These are phyloP conservation scores for Psilocybe subaeruginosa DNA, from an alignment of 768 basidiomycete species.

Conservation along the genomic window DNA sequence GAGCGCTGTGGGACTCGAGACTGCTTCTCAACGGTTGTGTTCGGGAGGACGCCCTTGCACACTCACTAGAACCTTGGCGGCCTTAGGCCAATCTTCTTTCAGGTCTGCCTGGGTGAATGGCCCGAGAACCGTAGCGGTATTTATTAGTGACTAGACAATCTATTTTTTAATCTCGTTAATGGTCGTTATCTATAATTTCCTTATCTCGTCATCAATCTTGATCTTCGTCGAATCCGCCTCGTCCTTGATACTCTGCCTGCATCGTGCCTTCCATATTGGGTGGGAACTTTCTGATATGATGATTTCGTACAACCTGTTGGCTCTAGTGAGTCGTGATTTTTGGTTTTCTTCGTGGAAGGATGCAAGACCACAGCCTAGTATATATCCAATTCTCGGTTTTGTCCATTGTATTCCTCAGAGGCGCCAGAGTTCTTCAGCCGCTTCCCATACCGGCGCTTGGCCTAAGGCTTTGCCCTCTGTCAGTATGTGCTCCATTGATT, in stretches of 20 bases:
- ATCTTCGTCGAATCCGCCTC: conserved; percentile 8
- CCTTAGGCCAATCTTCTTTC: neutral
- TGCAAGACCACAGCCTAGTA: conserved; percentile 21
- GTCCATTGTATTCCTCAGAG: conserved; percentile 5
- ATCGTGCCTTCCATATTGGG: conserved; percentile 33
- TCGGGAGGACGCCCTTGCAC: neutral
- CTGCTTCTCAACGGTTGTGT: neutral
- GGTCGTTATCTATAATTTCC: conserved; percentile 15
- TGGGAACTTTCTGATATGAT: conserved; percentile 30
- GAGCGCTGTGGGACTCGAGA: conserved; percentile 1
- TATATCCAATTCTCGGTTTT: conserved; percentile 13
- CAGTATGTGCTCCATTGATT: conserved; percentile 32
- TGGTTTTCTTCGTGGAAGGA: neutral
- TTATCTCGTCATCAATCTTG: conserved; percentile 5
- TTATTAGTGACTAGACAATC: conserved; percentile 13
- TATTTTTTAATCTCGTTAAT: conserved; percentile 20
- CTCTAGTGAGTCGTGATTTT: neutral
- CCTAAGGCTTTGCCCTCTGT: conserved; percentile 24
- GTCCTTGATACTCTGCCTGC: conserved; percentile 24
- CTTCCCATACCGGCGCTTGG: conserved; percentile 25
- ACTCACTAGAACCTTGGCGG: conserved; percentile 10
- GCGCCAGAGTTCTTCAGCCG: conserved; percentile 21
- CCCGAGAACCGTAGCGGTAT: conserved; percentile 1
- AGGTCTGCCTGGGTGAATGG: neutral
- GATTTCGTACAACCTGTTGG: conserved; percentile 23